A percentile compares a stretch with the other conserved stretches of the same genome.
Conservation (phyloP, 176 grass and related monocot genomes). For the Otatea glauca region DNA sequence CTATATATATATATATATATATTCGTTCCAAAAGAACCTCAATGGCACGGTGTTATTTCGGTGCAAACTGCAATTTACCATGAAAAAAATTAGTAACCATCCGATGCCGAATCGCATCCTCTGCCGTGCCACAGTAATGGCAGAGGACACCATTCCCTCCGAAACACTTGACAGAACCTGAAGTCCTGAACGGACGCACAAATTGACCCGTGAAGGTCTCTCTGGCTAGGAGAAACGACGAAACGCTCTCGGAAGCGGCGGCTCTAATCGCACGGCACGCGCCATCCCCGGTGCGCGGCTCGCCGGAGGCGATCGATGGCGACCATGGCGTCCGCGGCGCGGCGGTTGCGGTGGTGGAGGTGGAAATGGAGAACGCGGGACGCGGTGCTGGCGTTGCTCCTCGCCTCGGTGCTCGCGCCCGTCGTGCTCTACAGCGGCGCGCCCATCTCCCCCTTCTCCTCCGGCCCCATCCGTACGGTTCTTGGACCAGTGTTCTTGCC, state of each 20-base stretch:
- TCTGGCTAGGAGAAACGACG: too few species aligned
- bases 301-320: not conserved
- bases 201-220: not conserved
- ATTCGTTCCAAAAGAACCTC: too few species aligned
- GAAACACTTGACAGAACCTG: not conserved
- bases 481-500: not conserved
- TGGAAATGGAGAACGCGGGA: slow-evolving; percentile 41
- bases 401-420: slow-evolving; percentile 60
- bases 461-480: slow-evolving; percentile 47
- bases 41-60: too few species aligned
- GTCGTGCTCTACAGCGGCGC: slow-evolving; percentile 60
- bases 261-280: not conserved
- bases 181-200: not conserved
- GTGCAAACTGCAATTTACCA: too few species aligned
- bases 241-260: not conserved
- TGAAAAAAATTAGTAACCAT: too few species aligned
- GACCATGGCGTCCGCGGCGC: not conserved
- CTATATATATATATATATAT: too few species aligned
- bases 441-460: slow-evolving; percentile 44
- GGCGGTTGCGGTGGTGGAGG: slow-evolving; percentile 20
- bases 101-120: too few species aligned
- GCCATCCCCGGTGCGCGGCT: not conserved
- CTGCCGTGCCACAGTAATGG: too few species aligned
- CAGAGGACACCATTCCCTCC: too few species aligned
- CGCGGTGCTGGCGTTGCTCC: slow-evolving; percentile 53